Percentiles rank a stretch among this genome's conserved stretches.
These are phyloP conservation scores for Sporothrix schenckii DNA, from an alignment of 2,329 filamentous ascomycete species.

Conservation along the genomic window DNA sequence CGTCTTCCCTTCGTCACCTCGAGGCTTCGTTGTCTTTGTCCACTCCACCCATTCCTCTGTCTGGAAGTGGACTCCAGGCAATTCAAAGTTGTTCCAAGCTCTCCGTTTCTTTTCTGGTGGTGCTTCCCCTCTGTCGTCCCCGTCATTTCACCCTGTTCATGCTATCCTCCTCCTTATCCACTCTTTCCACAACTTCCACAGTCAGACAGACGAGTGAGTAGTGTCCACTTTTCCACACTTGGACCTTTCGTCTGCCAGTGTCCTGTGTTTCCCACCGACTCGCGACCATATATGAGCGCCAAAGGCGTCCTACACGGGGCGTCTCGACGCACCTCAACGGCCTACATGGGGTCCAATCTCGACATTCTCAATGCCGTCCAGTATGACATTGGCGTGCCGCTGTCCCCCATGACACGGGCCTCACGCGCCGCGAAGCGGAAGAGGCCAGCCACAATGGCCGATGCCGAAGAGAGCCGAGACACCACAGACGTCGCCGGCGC, in stretches of 20 bases:
- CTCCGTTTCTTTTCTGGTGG: too few species aligned
- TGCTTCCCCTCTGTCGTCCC: too few species aligned
- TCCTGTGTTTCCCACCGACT: background rate
- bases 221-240: too few species aligned
- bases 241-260: too few species aligned
- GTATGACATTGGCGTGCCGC: constrained; percentile 46
- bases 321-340: constrained; percentile 33
- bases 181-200: too few species aligned
- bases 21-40: background rate
- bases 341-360: constrained; percentile 44
- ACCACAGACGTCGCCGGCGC: background rate
- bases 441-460: background rate
- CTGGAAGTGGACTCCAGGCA: too few species aligned
- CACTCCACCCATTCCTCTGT: background rate
- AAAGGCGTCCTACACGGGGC: background rate
- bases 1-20: background rate
- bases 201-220: too few species aligned
- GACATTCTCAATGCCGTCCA: constrained; percentile 54
- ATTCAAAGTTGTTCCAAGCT: too few species aligned
- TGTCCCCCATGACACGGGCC: constrained; percentile 5
- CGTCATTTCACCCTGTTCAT: too few species aligned
- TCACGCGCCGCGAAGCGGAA: constrained; percentile 25
- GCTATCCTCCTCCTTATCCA: too few species aligned
- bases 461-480: background rate
- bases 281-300: background rate